These are phyloP conservation scores for Diddensiella transvaalensis DNA, from an alignment of 805 yeast species.

Conservation along the genomic window DNA sequence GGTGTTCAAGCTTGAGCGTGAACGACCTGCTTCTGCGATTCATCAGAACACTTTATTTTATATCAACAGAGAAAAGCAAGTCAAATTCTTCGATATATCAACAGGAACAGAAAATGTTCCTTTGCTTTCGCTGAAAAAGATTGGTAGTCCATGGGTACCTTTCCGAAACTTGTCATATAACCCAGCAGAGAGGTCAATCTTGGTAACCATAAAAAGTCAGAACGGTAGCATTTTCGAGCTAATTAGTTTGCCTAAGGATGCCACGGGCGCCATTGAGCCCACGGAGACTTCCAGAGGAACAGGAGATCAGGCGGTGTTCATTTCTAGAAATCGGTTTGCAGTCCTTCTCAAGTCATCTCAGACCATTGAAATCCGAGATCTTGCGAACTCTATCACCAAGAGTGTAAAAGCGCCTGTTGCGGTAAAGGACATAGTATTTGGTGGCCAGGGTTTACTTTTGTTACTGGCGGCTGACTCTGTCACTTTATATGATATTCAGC, in stretches of 20 bases:
- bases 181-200: constrained; percentile 83
- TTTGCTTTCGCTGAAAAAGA: constrained; percentile 74
- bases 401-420: constrained; percentile 53
- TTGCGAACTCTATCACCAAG: constrained; percentile 78
- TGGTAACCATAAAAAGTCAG: constrained; percentile 64
- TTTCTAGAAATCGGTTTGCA: constrained; percentile 92
- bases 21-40: constrained; percentile 84
- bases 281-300: constrained; percentile 72
- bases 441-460: constrained; percentile 80
- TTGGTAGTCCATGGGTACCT: constrained; percentile 83
- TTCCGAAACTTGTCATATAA: constrained; percentile 83
- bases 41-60: constrained; percentile 71
- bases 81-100: constrained; percentile 71
- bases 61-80: constrained; percentile 80
- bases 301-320: constrained; percentile 82
- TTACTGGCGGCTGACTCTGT: constrained; percentile 71
- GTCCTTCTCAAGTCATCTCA: constrained; percentile 63
- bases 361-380: constrained; percentile 77
- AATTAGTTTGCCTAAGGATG: constrained; percentile 76
- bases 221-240: constrained; percentile 65
- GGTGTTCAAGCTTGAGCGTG: constrained; percentile 96
- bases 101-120: constrained; percentile 67
- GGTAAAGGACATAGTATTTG: constrained; percentile 66
- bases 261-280: constrained; percentile 92
- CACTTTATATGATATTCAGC: constrained; percentile 86